These are phyloP conservation scores for Mucor mucedo DNA, from an alignment of 371 early-diverging fungal genomes.

Conservation along the genomic window DNA sequence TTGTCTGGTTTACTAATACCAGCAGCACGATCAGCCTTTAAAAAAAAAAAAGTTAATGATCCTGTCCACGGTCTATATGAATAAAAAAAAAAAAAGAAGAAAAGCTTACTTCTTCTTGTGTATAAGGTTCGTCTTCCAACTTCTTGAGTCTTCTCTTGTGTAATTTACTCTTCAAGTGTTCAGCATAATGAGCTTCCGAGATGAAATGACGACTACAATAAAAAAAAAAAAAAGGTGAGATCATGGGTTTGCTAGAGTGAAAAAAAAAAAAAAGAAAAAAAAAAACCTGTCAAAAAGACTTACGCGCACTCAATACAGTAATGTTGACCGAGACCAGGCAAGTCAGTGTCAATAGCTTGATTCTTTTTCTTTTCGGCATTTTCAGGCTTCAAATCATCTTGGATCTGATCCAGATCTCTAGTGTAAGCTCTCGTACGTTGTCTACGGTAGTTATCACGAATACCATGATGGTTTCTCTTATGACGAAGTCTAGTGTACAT, in stretches of 20 bases:
- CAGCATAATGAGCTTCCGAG: constrained; percentile 35
- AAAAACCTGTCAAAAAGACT: constrained; percentile 27
- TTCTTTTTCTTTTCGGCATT: constrained; percentile 65
- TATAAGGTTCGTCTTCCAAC: constrained; percentile 82
- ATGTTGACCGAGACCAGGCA: constrained; percentile 88
- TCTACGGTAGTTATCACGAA: constrained; percentile 67
- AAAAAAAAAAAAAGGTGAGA: not conserved
- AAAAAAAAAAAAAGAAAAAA: too few species aligned
- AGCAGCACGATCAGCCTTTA: constrained; percentile 55
- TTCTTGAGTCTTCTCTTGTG: constrained; percentile 73
- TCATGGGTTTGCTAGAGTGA: not conserved
- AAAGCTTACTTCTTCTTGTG: constrained; percentile 84
- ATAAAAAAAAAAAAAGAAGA: too few species aligned
- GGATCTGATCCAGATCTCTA: constrained; percentile 92
- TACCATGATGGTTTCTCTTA: constrained; percentile 74
- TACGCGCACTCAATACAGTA: constrained; percentile 89
- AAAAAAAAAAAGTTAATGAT: not conserved
- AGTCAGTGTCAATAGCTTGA: constrained; percentile 78
- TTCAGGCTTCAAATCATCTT: constrained; percentile 81
- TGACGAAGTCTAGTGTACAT: constrained; percentile 59
- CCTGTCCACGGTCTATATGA: not conserved
- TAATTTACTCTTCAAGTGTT: constrained; percentile 52
- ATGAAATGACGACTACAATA: constrained; percentile 54
- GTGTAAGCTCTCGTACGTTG: constrained; percentile 69
- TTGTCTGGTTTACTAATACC: constrained; percentile 51